Evolutionary conservation across 2,329 filamentous ascomycete genomes (phyloP).

Genomic region (Trichoderma semiorbis): DNA sequence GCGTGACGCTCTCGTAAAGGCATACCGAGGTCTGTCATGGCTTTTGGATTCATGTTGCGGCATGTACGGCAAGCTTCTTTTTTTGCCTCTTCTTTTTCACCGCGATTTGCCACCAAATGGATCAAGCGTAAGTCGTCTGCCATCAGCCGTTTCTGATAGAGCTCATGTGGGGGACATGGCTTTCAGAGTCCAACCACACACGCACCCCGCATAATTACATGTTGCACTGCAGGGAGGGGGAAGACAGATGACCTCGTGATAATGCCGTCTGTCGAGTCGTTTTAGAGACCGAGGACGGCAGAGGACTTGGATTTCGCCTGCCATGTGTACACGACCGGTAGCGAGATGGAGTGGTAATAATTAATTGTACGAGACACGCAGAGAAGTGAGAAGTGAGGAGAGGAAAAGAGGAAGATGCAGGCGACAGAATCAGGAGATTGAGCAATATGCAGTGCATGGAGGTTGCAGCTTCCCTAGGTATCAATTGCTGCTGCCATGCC

Average conservation of each 20-base stretch:
- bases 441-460: constrained; percentile 1
- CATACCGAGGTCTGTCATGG: neutral
- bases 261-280: constrained; percentile 9
- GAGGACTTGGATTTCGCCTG: neutral
- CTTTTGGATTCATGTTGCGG: neutral
- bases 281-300: neutral
- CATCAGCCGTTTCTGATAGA: neutral
- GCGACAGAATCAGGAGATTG: constrained; percentile 5
- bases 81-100: neutral
- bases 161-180: neutral
- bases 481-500: constrained; percentile 13
- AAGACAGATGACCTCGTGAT: constrained; percentile 11
- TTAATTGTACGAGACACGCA: neutral
- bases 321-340: neutral
- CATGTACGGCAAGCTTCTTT: neutral
- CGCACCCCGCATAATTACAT: constrained; percentile 17
- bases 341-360: neutral
- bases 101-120: neutral
- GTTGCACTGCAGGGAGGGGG: constrained; percentile 18
- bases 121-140: neutral
- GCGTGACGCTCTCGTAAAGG: neutral
- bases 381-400: neutral
- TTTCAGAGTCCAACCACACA: neutral
- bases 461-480: neutral
- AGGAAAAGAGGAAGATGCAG: neutral